These are phyloP conservation scores for Calonectria naviculata DNA, from an alignment of 2,329 filamentous ascomycete species.

Conservation along the genomic window DNA sequence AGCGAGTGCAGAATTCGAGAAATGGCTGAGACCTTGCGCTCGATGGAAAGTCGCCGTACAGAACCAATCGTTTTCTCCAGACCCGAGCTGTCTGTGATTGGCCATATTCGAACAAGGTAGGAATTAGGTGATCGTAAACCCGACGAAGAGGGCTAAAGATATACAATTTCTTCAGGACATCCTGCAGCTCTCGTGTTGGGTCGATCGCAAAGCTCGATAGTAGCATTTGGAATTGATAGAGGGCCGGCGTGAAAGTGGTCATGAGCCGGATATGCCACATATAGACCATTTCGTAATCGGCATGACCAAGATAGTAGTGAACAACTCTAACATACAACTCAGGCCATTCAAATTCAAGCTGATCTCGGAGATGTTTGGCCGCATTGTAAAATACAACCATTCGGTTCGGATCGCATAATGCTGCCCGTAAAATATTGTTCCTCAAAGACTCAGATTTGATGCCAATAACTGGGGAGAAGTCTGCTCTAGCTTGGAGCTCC, in stretches of 20 bases:
- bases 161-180: conserved; percentile 58
- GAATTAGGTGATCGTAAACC: conserved; percentile 64
- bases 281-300: conserved; percentile 51
- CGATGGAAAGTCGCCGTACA: conserved; percentile 55
- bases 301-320: conserved; percentile 53
- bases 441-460: conserved; percentile 40
- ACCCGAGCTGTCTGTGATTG: conserved; percentile 53
- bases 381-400: conserved; percentile 40
- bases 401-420: conserved; percentile 38
- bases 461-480: conserved; percentile 33
- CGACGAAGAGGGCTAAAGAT: conserved; percentile 52
- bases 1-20: conserved; percentile 58
- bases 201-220: conserved; percentile 56
- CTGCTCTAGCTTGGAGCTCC: conserved; percentile 29
- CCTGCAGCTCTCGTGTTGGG: conserved; percentile 48
- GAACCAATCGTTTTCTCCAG: conserved; percentile 60
- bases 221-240: conserved; percentile 54
- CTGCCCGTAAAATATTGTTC: conserved; percentile 44
- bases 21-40: conserved; percentile 57
- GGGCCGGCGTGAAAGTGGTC: conserved; percentile 54
- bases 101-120: conserved; percentile 61
- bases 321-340: conserved; percentile 61
- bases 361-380: conserved; percentile 48
- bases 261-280: conserved; percentile 61
- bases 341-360: conserved; percentile 58